Base-by-base conservation (phyloP, 805 yeast genomes). In the Barnettozyma californica region DNA sequence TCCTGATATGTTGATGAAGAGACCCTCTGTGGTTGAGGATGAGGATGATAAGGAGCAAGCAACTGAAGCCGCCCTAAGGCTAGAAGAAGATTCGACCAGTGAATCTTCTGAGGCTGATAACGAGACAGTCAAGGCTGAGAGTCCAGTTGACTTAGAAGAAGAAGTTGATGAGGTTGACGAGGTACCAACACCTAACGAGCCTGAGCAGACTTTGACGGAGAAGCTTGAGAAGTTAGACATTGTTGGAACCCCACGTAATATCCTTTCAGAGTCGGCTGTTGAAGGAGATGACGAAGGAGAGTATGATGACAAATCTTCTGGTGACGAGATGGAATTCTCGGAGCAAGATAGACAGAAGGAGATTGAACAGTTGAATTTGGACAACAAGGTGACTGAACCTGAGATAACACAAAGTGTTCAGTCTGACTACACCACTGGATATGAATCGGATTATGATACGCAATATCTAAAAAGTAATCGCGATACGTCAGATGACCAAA, bases 371-470 rank as follows among this genome's bases (percentile, higher is more conserved):
- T 18, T 47, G 34, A 40, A 34, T 19, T 14, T 47, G 14, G 49
- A 42, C 4, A 29, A 37, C 7, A 19, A 33, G 21, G 16, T 27
- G 18, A 47, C 27, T 25, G 41, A 39, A n/a, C 6, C 21, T 19
- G 47, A 47, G 26, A n/a, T 29, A 31, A 10, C 25, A 4, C 52
- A 44, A 25, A 56, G 56, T 33, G 58, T 53, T 37, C 55, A 59
- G 11, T 63, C 62, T 18, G 62, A 59, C 23, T 69, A 69, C 48
- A 69, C 69, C 9, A 77, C 87, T 1, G 89, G 89, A 0, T 83
- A 83, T 57, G 88, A 84, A 48, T 88, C 88, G 0, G 90, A 84
- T 59, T 86, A 78, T 43, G 82, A 76, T 48, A 67, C 71, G 0
- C 66, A 64, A 37, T 41, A 19, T 23, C 40, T 43, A 9, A 39